phyloP scores from a whole-genome alignment of 1,284 basidiomycete species.

The Apiotrichum domesticum region DNA sequence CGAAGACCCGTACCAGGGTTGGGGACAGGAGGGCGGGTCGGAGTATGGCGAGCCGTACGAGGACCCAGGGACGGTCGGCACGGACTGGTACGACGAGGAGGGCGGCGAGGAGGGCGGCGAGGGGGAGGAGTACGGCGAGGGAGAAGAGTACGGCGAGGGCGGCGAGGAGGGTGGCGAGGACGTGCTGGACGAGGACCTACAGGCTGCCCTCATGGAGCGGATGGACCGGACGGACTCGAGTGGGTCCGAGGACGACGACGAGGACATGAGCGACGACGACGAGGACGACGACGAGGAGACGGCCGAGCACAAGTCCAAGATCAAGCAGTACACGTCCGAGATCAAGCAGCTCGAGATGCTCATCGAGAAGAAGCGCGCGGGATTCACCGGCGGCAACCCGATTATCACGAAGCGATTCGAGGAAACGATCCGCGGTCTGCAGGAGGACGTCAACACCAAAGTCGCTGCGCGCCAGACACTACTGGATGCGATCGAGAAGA shows the following conservation, averaged over 20 bases:
- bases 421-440: conserved; percentile 79
- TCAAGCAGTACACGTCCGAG: conserved; percentile 77
- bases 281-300: conserved; percentile 65
- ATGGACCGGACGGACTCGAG: conserved; percentile 28
- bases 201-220: conserved; percentile 32
- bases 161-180: conserved; percentile 26
- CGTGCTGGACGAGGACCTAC: conserved; percentile 34
- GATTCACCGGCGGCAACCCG: conserved; percentile 79
- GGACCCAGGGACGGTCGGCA: conserved; percentile 36
- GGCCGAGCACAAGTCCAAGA: conserved; percentile 51
- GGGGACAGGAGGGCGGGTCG: conserved; percentile 51
- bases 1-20: conserved; percentile 37
- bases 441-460: conserved; percentile 79
- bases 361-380: conserved; percentile 76
- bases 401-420: conserved; percentile 91
- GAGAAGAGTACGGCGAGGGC: conserved; percentile 10
- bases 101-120: conserved; percentile 39
- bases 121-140: conserved; percentile 40
- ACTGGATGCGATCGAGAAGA: conserved; percentile 35
- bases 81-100: conserved; percentile 30
- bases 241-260: conserved; percentile 48
- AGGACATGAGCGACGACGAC: conserved; percentile 63
- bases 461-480: conserved; percentile 55
- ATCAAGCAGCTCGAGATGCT: conserved; percentile 82
- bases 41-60: conserved; percentile 64